phyloP scores from a whole-genome alignment of 768 basidiomycete species.

The Tylopilus cervinicoccineus region DNA sequence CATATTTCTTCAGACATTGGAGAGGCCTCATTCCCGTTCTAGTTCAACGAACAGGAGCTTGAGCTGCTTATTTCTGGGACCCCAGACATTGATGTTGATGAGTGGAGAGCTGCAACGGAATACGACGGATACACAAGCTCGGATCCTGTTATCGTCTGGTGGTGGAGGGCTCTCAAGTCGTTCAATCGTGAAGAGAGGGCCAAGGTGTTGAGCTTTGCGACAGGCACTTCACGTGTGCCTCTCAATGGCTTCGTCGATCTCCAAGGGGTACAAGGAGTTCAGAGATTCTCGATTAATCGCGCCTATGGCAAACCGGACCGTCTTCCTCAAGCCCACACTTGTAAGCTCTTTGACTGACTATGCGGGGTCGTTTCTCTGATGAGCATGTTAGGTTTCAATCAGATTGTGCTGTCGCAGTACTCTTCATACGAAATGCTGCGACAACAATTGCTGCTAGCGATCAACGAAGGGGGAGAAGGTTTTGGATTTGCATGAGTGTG shows the following conservation, averaged over 20 bases:
- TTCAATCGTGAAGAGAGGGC: conserved; percentile 96
- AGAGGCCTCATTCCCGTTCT: conserved; percentile 9
- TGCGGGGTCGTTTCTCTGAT: conserved; percentile 9
- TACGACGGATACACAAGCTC: conserved; percentile 85
- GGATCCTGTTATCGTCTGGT: conserved; percentile 97
- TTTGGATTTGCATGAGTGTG: conserved; percentile 72
- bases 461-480: conserved; percentile 94
- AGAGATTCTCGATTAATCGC: conserved; percentile 93
- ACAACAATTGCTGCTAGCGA: conserved; percentile 83
- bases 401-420: conserved; percentile 92
- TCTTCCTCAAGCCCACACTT: conserved; percentile 87
- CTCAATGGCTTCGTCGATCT: conserved; percentile 92
- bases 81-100: conserved; percentile 98
- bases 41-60: conserved; percentile 95
- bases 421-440: conserved; percentile 96
- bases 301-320: conserved; percentile 86
- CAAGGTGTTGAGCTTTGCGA: conserved; percentile 96
- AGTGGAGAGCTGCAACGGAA: conserved; percentile 91
- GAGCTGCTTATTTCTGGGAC: conserved; percentile 94
- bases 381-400: conserved; percentile 71
- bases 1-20: not conserved
- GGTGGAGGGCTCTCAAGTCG: conserved; percentile 98
- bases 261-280: conserved; percentile 92
- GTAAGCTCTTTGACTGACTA: conserved; percentile 40
- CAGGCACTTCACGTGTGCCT: conserved; percentile 89